These are phyloP conservation scores for Cucurbita argyrosperma DNA, from an alignment of 306 rosid genomes.

Conservation along the genomic window DNA sequence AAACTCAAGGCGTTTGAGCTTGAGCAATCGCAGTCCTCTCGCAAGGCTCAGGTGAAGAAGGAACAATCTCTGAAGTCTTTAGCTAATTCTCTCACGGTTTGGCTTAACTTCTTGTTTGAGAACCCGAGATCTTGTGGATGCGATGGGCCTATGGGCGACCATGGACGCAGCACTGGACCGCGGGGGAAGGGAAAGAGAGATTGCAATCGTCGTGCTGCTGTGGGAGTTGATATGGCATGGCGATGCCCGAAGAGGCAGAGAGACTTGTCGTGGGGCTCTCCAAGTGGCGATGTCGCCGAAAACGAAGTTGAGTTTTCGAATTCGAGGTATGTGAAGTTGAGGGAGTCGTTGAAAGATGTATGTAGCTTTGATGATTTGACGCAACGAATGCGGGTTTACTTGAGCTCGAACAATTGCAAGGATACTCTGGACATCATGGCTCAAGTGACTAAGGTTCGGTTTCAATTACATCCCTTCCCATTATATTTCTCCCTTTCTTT, in stretches of 20 bases:
- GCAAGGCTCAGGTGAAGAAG: slow-evolving; percentile 38
- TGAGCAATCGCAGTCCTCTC: slow-evolving; percentile 60
- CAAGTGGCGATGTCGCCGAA: slow-evolving; percentile 4
- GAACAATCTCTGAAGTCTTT: slow-evolving; percentile 60
- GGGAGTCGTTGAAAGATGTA: slow-evolving; percentile 44
- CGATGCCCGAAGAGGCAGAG: slow-evolving; percentile 70
- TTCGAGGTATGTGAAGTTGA: slow-evolving; percentile 25
- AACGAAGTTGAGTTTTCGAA: slow-evolving; percentile 19
- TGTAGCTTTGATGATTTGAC: slow-evolving; percentile 82
- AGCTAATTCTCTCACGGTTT: slow-evolving; percentile 63
- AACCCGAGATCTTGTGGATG: slow-evolving; percentile 69
- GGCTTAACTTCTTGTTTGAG: slow-evolving; percentile 82
- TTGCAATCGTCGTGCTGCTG: slow-evolving; percentile 14
- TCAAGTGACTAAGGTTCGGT: slow-evolving; percentile 59
- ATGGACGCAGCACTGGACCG: slow-evolving; percentile 4
- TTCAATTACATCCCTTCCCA: not conserved
- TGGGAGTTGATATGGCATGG: slow-evolving; percentile 53
- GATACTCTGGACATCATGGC: slow-evolving; percentile 50
- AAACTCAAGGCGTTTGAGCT: slow-evolving; percentile 53
- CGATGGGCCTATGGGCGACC: slow-evolving; percentile 17
- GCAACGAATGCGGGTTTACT: slow-evolving; percentile 53
- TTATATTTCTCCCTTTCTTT: not conserved
- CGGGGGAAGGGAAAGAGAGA: slow-evolving; percentile 56
- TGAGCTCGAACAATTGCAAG: slow-evolving; percentile 44
- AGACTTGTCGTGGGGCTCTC: slow-evolving; percentile 25